Percentiles rank a stretch among this genome's conserved stretches.
phyloP scores from a whole-genome alignment of 805 yeast species.

The Candida methanosorbosa region DNA sequence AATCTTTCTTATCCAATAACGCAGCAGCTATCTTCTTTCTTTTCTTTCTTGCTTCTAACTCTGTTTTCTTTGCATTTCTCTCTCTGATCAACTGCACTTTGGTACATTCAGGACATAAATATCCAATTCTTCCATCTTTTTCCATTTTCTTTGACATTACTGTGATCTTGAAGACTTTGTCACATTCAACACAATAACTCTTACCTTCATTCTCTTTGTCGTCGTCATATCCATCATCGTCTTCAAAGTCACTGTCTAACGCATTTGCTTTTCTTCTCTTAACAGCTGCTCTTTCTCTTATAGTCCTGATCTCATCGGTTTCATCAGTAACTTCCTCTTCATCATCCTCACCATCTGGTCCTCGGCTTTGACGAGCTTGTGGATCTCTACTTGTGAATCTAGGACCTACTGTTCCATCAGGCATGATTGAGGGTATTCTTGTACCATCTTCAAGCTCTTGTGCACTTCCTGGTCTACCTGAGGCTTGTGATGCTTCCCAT shows the following conservation, averaged over 20 bases:
- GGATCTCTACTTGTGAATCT: slow-evolving; percentile 14
- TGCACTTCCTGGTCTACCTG: slow-evolving; percentile 11
- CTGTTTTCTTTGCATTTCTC: slow-evolving; percentile 38
- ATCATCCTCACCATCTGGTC: slow-evolving; percentile 13
- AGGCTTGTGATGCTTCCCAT: slow-evolving; percentile 16
- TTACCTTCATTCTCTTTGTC: slow-evolving; percentile 41
- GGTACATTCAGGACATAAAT: slow-evolving; percentile 58
- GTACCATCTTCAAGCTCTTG: slow-evolving; percentile 8
- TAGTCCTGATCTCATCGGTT: slow-evolving; percentile 9
- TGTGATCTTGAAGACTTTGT: slow-evolving; percentile 44
- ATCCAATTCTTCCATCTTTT: slow-evolving; percentile 45
- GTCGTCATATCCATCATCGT: slow-evolving; percentile 22
- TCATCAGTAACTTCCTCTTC: slow-evolving; percentile 28
- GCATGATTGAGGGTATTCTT: not conserved
- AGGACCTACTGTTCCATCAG: not conserved
- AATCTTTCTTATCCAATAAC: slow-evolving; percentile 61
- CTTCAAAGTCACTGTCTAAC: slow-evolving; percentile 22
- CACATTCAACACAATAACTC: slow-evolving; percentile 52
- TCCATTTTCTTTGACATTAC: slow-evolving; percentile 54
- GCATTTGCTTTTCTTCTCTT: slow-evolving; percentile 31
- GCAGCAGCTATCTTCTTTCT: slow-evolving; percentile 81
- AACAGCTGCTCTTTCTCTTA: slow-evolving; percentile 13
- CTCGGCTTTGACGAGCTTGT: slow-evolving; percentile 6
- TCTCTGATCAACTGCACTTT: slow-evolving; percentile 33
- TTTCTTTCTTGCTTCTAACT: slow-evolving; percentile 58